Evolutionary conservation across 2,329 filamentous ascomycete genomes (phyloP), one percentile per base, ranked within the genome.

Genomic region (Aspergillus hiratsukae): DNA sequence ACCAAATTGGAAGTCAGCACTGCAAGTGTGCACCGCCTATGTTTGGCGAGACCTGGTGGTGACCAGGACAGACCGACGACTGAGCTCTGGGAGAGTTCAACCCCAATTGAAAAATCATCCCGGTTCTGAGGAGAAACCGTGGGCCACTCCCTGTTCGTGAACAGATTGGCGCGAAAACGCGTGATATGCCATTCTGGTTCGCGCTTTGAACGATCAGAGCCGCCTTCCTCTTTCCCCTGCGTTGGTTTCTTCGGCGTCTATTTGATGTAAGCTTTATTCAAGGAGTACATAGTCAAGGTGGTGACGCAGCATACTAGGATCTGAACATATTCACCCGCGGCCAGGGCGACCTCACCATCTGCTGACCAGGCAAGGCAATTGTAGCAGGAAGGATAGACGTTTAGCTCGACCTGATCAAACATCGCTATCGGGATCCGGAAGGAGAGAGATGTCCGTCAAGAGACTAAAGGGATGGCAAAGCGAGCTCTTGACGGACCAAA

Each of bases 341-440:
- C 81, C 49, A 86, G 69, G 6, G 83, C 83, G 48, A 87, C 75
- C 50, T 81, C 79, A 48, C 82, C 81, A 61, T 86, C 82, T 41
- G 75, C 69, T 6, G 83, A 86, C 83, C 84, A 87, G 52, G 78
- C 74, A n/a, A 86, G 68, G 50, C 80, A 81, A 61, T 81, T 72
- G 27, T 75, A 69, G 57, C 77, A 79, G 3, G 79, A 79, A 2
- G 83, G 82, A 71, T 78, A 82, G 54, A 79, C 73, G 25, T 71
- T 69, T 6, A 78, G 64, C 53, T 73, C 66, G 29, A 78, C 52
- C 1, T 73, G 66, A 17, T 62, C 63, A 19, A 72, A 55, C 70
- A 72, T 73, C 8, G 25, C 27, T 61, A 23, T 17, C 31, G 14
- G 10, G 14, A 14, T 11, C 4, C 23, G 5, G 43, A 10, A 11